A percentile compares a stretch with the other conserved stretches of the same genome.
phyloP scores from a whole-genome alignment of 208 protist species.

The Tritrichomonas musculus region DNA sequence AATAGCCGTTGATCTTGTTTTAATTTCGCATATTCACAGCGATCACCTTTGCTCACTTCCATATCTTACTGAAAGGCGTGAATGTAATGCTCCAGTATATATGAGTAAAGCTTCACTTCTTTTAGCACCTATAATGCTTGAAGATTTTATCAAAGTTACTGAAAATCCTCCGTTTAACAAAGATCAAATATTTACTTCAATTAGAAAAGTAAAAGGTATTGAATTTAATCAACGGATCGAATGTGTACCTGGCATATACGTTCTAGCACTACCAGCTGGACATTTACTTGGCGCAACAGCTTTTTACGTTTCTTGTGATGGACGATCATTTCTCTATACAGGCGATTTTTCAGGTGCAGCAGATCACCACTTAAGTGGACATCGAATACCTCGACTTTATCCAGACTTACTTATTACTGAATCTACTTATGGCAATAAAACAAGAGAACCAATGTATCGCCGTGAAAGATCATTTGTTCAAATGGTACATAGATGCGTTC shows the following conservation, averaged over 20 bases:
- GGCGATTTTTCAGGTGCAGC: not conserved
- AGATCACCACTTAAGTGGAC: conserved; percentile 6
- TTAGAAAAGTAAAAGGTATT: not conserved
- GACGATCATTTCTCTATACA: not conserved
- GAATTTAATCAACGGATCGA: not conserved
- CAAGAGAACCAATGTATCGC: conserved; percentile 70
- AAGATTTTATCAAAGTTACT: conserved; percentile 16
- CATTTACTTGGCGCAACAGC: not conserved
- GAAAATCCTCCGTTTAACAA: not conserved
- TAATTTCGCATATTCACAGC: not conserved
- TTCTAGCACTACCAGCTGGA: not conserved
- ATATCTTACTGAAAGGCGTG: not conserved
- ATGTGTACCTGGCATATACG: not conserved
- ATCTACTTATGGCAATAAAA: conserved; percentile 72
- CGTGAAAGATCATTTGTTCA: conserved; percentile 73
- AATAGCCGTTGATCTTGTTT: not conserved
- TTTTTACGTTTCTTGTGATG: not conserved
- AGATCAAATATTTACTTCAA: not conserved
- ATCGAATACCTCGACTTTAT: conserved; percentile 14
- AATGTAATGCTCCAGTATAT: not conserved
- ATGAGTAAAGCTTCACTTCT: not conserved
- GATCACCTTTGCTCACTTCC: conserved; percentile 13
- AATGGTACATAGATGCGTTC: conserved; percentile 62
- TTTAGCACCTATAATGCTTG: not conserved
- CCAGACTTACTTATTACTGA: conserved; percentile 79